Conservation (phyloP, 305 asterid species). For the Fraxinus paxiana region DNA sequence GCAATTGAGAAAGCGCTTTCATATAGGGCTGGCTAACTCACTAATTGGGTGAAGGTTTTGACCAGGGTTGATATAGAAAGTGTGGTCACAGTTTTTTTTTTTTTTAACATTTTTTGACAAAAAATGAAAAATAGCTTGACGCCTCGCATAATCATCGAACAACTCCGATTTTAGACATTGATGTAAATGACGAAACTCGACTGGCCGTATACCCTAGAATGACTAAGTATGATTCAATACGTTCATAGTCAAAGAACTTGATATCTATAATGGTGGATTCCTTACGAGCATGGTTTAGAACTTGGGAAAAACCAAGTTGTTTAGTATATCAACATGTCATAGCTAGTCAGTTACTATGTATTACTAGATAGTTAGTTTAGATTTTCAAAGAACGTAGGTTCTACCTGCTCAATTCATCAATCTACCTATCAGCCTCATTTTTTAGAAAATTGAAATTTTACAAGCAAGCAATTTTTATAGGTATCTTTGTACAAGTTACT, state of each 20-base stretch:
- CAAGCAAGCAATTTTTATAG: not conserved
- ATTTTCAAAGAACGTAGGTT: not conserved
- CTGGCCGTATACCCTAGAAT: not conserved
- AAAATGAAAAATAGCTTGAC: not conserved
- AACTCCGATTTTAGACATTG: not conserved
- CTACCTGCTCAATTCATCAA: not conserved
- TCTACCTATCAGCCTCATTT: not conserved
- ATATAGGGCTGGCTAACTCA: not conserved
- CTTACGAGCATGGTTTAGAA: not conserved
- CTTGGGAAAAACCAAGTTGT: not conserved
- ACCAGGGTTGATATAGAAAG: not conserved
- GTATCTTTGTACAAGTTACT: not conserved
- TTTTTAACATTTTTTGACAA: not conserved
- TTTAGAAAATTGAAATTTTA: not conserved
- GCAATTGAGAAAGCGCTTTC: slow-evolving; percentile 3
- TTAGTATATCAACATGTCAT: not conserved
- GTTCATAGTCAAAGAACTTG: not conserved
- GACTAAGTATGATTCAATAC: not conserved
- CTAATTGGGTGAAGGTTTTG: not conserved
- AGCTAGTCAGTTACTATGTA: too few species aligned
- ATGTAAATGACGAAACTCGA: not conserved
- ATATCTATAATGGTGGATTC: not conserved
- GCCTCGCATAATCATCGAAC: not conserved
- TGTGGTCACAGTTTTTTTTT: not conserved
- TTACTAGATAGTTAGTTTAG: not conserved